phyloP scores from a whole-genome alignment of 306 rosid genomes.

The Inga leiocalycina region DNA sequence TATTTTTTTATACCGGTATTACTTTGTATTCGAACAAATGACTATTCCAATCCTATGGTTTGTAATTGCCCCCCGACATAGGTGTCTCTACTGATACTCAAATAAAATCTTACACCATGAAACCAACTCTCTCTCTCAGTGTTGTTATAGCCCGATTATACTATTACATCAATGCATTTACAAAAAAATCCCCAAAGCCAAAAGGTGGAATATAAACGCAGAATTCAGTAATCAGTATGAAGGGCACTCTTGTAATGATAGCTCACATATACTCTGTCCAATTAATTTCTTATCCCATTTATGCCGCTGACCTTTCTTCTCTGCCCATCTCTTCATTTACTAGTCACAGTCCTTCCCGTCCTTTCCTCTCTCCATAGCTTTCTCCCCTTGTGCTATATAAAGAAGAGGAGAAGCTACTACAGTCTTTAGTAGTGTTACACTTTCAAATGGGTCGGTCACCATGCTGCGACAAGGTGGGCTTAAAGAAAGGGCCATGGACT shows the following conservation, averaged over 20 bases:
- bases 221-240: conserved; percentile 20
- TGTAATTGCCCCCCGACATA: too few relatives aligned
- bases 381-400: conserved; percentile 42
- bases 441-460: conserved; percentile 93
- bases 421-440: conserved; percentile 39
- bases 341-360: conserved; percentile 33
- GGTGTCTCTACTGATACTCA: too few relatives aligned
- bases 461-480: conserved; percentile 96
- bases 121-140: too few relatives aligned
- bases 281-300: conserved; percentile 62
- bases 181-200: background rate
- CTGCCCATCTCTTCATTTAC: conserved; percentile 67
- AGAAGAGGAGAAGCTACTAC: conserved; percentile 37
- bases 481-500: conserved; percentile 99
- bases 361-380: conserved; percentile 22
- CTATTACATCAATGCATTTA: background rate
- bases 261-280: conserved; percentile 34
- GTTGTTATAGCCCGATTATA: background rate
- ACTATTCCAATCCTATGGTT: rapidly evolving
- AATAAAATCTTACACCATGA: too few relatives aligned
- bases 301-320: conserved; percentile 75
- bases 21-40: too few relatives aligned
- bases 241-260: conserved; percentile 59
- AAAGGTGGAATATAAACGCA: conserved; percentile 7
- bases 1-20: background rate